Base-by-base conservation (phyloP, 202 grass and related monocot species). In the Thinopyrum obtusiflorum region DNA sequence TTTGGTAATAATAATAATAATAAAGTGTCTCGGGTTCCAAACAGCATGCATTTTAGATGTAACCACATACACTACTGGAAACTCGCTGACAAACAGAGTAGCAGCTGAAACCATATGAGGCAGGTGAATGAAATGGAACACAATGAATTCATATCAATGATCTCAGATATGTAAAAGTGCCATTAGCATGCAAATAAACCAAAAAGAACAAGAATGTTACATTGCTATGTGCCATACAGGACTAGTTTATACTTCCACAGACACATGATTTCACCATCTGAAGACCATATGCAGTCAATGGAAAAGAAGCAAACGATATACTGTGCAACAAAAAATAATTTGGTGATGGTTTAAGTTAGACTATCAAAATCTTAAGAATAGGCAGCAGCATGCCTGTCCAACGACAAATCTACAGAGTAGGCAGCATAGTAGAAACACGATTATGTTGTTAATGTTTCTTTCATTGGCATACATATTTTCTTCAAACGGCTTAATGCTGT, bases 111-210 rank as follows among this genome's bases (percentile, higher is more conserved):
- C 2, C 0, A 9, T 26, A 42, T 3, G 18, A 29, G 66, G 39
- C 49, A 85, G 4, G 59, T 85, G 25, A 76, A 57, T 76, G 73
- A 76, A 75, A 61, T 18, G 25, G 25, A 75, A 53, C 72, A 74
- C 24, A 74, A 9, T 74, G 25, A 74, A 29, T 40, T 74, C 71
- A 49, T 10, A 51, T 28, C 71, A 60, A 24, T 61, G 32, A 69
- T 69, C 32, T 60, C 63, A 40, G 20, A 32, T 85, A 60, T 78
- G 47, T 57, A 9, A 4, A 78, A 44, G 18, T 57, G 49, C 53
- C 26, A 76, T 61, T 60, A 10, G 8, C 63, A 27, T 60, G 6
- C 33, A 85, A 59, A 29, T 68, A 31, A 28, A 65, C 33, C 74
- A 31, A 39, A 85, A 69, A 70, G 66, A 70, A 24, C 15, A 78